phyloP scores from a whole-genome alignment of 2,329 filamentous ascomycete species.

The Hypoxylon sp. region DNA sequence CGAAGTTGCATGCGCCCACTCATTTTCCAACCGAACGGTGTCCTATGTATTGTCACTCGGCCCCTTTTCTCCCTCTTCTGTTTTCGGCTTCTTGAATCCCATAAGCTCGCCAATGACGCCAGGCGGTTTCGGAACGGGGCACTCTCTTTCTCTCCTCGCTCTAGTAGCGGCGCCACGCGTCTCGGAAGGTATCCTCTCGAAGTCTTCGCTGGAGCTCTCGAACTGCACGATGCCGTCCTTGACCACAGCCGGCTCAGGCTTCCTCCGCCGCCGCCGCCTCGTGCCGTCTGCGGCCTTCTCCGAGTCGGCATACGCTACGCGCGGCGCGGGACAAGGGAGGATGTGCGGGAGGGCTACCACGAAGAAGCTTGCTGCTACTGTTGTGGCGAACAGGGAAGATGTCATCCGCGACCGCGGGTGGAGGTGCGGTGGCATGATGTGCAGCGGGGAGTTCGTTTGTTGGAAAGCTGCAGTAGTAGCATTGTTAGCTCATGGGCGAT shows the following conservation, averaged over 20 bases:
- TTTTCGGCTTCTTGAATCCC: constrained; percentile 68
- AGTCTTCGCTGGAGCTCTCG: constrained; percentile 52
- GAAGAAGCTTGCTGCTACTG: constrained; percentile 87
- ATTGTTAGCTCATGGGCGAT: constrained; percentile 12
- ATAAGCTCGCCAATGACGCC: constrained; percentile 82
- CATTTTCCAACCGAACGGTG: constrained; percentile 1
- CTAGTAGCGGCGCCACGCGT: constrained; percentile 19
- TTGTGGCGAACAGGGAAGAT: constrained; percentile 94
- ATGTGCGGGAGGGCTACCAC: constrained; percentile 92
- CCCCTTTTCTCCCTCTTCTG: constrained; percentile 12
- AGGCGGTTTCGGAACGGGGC: constrained; percentile 90
- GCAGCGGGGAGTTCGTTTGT: constrained; percentile 7
- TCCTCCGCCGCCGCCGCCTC: constrained; percentile 47
- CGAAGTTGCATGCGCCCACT: background rate
- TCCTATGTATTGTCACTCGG: constrained; percentile 24
- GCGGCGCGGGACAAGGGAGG: constrained; percentile 89
- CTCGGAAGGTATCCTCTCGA: constrained; percentile 33
- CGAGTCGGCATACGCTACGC: constrained; percentile 80
- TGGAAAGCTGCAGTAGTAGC: constrained; percentile 10
- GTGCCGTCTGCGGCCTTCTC: constrained; percentile 51
- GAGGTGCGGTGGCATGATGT: constrained; percentile 82
- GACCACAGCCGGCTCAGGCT: constrained; percentile 49
- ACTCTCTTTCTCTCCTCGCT: constrained; percentile 73
- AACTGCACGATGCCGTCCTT: constrained; percentile 54
- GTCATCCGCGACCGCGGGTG: constrained; percentile 95